Base-by-base conservation (phyloP, 129 eudicot species). In the Smallanthus sonchifolius region DNA sequence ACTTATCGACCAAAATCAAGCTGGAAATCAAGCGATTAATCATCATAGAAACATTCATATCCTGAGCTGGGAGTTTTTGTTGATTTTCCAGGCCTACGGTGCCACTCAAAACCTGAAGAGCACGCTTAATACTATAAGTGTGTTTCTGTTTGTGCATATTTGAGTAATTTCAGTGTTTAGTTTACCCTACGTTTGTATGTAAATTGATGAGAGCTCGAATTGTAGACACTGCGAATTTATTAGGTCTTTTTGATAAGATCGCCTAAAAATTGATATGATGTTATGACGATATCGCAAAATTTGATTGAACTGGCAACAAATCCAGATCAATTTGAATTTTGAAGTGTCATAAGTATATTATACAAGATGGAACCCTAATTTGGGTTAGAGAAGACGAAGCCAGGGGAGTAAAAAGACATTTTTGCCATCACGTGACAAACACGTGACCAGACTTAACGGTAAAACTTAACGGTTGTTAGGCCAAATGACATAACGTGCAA, bases 31-130 rank as follows among this genome's bases (percentile, higher is more conserved):
- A 67, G 65, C 65, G 16, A 3, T 82, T 30, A 88, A 79, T 77
- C 96, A 94, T 61, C 67, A 60, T 0, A 91, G 88, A 75, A 97
- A 94, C 70, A 80, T 94, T 69, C 90, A 88, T 77, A 70, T 94
- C 5, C 73, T 94, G n/a, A 83, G 97, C 44, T 84, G 84, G 78
- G 91, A 96, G 16, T 94, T 94, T 56, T 76, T 94, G 84, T 83
- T 94, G 68, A 91, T 94, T 24, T 94, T 94, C 70, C 83, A 87
- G 68, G 97, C 99, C n/a, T 91, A 84, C 72, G 97, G 97, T 4
- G 97, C 99, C 78, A 97, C 88, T 74, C 99, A 94, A 83, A 94
- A 94, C 82, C 70, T 94, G 83, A 83, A 90, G 80, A 90, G 93
- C 44, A 94, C 99, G 6, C 71, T 94, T 24, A 94, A 94, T 77